A percentile compares a stretch with the other conserved stretches of the same genome.
Conservation (phyloP, 2,329 filamentous ascomycete genomes). For the Arthrobotrys megalospora region DNA sequence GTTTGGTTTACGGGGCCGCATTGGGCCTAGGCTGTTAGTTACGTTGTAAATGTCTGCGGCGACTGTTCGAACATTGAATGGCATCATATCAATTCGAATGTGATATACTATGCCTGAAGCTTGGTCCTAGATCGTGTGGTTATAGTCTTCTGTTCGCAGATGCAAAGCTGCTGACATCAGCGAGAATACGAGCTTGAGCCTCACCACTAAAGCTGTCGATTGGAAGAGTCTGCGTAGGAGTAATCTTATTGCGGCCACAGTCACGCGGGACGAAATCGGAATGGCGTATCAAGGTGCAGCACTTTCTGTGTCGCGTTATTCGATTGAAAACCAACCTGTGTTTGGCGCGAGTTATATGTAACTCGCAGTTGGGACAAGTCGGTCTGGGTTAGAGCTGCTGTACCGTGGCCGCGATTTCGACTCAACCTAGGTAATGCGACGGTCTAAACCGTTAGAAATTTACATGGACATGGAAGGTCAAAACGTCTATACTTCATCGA, state of each 20-base stretch:
- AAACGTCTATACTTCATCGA: not conserved
- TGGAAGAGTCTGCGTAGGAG: not conserved
- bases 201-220: not conserved
- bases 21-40: not conserved
- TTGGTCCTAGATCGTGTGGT: not conserved
- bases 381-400: not conserved
- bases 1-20: not conserved
- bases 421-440: not conserved
- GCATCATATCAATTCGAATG: not conserved
- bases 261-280: not conserved
- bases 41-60: too few relatives aligned
- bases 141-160: too few relatives aligned
- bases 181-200: not conserved
- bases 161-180: too few relatives aligned
- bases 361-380: not conserved
- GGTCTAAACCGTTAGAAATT: not conserved
- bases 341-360: conserved; percentile 7
- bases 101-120: not conserved
- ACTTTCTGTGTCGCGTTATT: conserved; percentile 9
- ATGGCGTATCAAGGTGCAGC: conserved; percentile 20
- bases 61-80: not conserved
- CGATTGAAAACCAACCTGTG: not conserved
- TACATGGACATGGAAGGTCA: not conserved
- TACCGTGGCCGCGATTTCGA: not conserved
- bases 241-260: not conserved